A percentile compares a stretch with the other conserved stretches of the same genome.
phyloP scores from a whole-genome alignment of 768 basidiomycete species.

The Hebeloma cylindrosporum region DNA sequence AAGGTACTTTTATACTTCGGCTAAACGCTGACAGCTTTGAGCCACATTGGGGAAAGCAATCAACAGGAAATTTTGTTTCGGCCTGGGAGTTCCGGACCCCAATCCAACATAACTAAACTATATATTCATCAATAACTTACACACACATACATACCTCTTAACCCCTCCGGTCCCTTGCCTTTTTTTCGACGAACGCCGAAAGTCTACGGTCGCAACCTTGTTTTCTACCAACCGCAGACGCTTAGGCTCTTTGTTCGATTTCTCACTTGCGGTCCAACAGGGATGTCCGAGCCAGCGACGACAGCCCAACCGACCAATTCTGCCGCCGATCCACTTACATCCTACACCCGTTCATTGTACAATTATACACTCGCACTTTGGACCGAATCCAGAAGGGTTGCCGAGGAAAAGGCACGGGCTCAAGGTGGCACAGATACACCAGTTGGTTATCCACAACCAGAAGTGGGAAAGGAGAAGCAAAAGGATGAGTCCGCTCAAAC shows the following conservation, averaged over 20 bases:
- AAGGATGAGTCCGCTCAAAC: too few relatives aligned
- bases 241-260: conserved; percentile 6
- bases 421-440: conserved; percentile 21
- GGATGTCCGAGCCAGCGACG: conserved; percentile 20
- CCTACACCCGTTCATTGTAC: conserved; percentile 65
- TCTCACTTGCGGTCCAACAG: not conserved
- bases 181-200: too few relatives aligned
- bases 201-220: too few relatives aligned
- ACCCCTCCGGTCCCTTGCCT: not conserved
- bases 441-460: not conserved
- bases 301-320: conserved; percentile 19
- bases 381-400: conserved; percentile 61
- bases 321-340: conserved; percentile 42
- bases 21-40: conserved; percentile 3
- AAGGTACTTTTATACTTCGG: conserved; percentile 3
- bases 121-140: conserved; percentile 17
- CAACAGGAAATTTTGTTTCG: too few relatives aligned
- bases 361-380: conserved; percentile 67
- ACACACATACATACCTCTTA: conserved; percentile 14
- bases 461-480: conserved; percentile 3
- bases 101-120: too few relatives aligned
- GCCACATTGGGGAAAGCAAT: conserved; percentile 7
- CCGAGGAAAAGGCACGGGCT: conserved; percentile 48
- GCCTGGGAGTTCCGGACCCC: too few relatives aligned
- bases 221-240: conserved; percentile 1